Percentiles rank a stretch among this genome's conserved stretches.
Evolutionary conservation across 768 basidiomycete genomes (phyloP).

Genomic region (Lentinula boryana): DNA sequence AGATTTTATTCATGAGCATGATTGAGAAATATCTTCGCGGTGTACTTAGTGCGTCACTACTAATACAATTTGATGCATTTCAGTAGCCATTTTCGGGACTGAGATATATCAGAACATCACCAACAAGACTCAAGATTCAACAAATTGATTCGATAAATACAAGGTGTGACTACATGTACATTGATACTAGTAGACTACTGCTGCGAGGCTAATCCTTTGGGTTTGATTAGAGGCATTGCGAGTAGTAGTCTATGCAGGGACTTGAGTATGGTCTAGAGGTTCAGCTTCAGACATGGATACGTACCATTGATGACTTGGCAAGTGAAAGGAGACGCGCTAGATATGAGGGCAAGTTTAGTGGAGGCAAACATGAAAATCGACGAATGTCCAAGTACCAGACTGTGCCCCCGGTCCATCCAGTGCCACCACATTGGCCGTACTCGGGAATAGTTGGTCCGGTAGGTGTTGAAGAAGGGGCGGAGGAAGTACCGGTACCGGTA

Average conservation of each 20-base stretch:
- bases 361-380: background rate
- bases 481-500: background rate
- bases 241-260: background rate
- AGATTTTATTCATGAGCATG: too few species aligned
- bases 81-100: too few species aligned
- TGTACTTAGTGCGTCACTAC: too few species aligned
- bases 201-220: background rate
- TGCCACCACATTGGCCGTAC: conserved; percentile 4
- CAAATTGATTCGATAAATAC: too few species aligned
- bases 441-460: background rate
- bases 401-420: background rate
- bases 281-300: background rate
- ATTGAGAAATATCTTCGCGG: too few species aligned
- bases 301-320: conserved; percentile 4
- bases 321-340: conserved; percentile 1
- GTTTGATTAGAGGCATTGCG: background rate
- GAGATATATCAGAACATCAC: too few species aligned
- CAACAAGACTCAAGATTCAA: too few species aligned
- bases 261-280: background rate
- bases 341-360: background rate
- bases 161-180: too few species aligned
- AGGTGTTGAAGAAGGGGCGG: background rate
- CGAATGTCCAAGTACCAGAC: background rate
- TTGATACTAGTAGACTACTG: background rate
- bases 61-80: too few species aligned